These are phyloP conservation scores for Penicillium crustosum DNA, from an alignment of 2,329 filamentous ascomycete genomes.

Conservation along the genomic window DNA sequence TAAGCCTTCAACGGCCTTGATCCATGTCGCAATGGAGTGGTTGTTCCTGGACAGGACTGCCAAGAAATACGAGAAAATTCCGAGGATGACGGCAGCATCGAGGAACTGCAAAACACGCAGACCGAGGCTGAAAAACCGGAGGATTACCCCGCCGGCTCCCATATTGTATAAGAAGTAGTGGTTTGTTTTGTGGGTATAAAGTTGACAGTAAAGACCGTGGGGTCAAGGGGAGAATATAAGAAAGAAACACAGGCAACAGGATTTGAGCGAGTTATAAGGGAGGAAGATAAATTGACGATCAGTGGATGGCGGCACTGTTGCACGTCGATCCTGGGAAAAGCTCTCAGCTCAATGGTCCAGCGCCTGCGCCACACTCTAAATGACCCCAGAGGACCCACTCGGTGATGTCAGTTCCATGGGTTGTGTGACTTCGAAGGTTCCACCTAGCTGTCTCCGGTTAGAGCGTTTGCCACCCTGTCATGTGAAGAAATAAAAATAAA, in stretches of 20 bases:
- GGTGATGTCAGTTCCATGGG: slow-evolving; percentile 8
- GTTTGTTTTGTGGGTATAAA: not conserved
- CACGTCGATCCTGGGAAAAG: not conserved
- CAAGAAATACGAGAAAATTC: slow-evolving; percentile 82
- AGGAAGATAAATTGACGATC: slow-evolving; percentile 9
- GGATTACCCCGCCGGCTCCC: slow-evolving; percentile 60
- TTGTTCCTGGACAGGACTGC: slow-evolving; percentile 67
- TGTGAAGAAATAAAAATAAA: not conserved
- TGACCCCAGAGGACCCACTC: not conserved
- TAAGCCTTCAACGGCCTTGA: slow-evolving; percentile 75
- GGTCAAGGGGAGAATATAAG: slow-evolving; percentile 1
- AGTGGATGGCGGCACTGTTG: slow-evolving; percentile 6
- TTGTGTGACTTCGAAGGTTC: not conserved
- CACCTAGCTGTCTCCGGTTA: not conserved
- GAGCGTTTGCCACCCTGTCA: not conserved
- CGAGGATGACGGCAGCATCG: slow-evolving; percentile 71
- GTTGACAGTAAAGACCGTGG: not conserved
- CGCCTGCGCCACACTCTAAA: slow-evolving; percentile 10
- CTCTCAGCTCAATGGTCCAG: not conserved
- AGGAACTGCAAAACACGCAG: slow-evolving; percentile 73
- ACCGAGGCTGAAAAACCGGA: slow-evolving; percentile 69
- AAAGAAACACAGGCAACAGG: slow-evolving; percentile 9
- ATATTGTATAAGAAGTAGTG: slow-evolving; percentile 44
- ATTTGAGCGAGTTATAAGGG: slow-evolving; percentile 10
- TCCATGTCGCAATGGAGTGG: slow-evolving; percentile 61